phyloP scores from a whole-genome alignment of 345 rosid genomes.

The Citrus inodora region DNA sequence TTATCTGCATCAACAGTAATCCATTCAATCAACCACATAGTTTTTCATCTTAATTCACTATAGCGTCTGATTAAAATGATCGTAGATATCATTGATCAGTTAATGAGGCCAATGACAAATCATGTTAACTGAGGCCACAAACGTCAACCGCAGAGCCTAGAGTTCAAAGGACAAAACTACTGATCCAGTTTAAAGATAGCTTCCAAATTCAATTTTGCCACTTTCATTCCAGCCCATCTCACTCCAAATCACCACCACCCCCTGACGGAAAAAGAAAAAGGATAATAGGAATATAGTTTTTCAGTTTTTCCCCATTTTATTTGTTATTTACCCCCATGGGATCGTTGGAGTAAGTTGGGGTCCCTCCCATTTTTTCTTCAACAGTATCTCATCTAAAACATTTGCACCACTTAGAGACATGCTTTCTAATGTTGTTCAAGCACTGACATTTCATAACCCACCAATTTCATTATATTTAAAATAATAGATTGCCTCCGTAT shows the following conservation, averaged over 20 bases:
- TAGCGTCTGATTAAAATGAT: background rate
- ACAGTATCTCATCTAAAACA: background rate
- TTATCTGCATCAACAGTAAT: background rate
- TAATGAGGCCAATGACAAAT: background rate
- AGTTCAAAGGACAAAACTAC: background rate
- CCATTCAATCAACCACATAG: background rate
- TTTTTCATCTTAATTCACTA: background rate
- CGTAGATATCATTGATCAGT: background rate
- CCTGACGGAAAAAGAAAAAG: background rate
- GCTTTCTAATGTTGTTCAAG: background rate
- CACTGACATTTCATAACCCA: background rate
- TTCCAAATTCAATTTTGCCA: background rate
- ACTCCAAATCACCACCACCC: background rate
- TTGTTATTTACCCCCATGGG: background rate
- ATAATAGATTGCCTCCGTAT: background rate
- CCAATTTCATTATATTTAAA: background rate
- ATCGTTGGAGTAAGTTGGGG: background rate
- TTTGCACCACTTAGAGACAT: background rate
- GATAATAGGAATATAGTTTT: background rate
- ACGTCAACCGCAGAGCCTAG: background rate
- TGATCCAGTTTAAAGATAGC: background rate
- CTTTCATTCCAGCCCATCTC: background rate
- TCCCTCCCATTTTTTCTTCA: background rate
- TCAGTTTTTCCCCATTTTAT: background rate
- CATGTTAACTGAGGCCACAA: background rate